Base-by-base conservation (phyloP, 176 grass and related monocot genomes). In the Cenchrus purpureus region DNA sequence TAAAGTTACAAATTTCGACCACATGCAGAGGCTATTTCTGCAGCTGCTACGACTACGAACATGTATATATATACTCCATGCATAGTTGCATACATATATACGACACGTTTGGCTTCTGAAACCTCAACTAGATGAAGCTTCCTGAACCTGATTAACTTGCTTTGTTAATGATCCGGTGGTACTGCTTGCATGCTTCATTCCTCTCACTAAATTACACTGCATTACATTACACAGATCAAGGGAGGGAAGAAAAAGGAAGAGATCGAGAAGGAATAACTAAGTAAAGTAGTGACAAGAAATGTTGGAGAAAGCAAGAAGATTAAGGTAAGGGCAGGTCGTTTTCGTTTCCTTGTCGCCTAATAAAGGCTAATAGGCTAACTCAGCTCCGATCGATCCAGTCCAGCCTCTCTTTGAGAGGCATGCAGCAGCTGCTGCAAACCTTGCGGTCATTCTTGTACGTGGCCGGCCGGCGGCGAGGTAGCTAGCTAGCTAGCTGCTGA, bases 401-500 rank as follows among this genome's bases (percentile, higher is more conserved):
- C 57, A 79, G 78, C 79, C 79, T 90, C 83, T 90, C 72, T 90
- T 86, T 16, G 78, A 86, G 64, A 90, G 73, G 78, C 34, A 34
- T 3, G 34, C 78, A 78, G 48, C 53, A 34, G 63, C 65, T 81
- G 44, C 42, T 76, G 31, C 31, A 13, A 62, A 32, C 56, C 61
- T 54, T 80, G 49, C 49, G 29, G 17, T 57, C 46, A 40, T 40
- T 40, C 28, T 66, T 58, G 50, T 10, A 1, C 22, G 28, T 16
- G 63, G 29, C 62, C 40, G 50, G 69, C 44, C 8, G 17, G 37
- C 31, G 7, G 51, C 15, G 12, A 34, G 78, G 17, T 22, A 81
- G 64, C 79, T 81, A 71, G 85, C 87, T 25, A 81, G 65, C 79
- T 81, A 71, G 85, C 90, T 86, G 93, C 83, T 92, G 81, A 90